Percentiles rank a stretch among this genome's conserved stretches.
Evolutionary conservation across 1,284 basidiomycete genomes (phyloP).

Genomic region (Ustanciosporium gigantosporum): DNA sequence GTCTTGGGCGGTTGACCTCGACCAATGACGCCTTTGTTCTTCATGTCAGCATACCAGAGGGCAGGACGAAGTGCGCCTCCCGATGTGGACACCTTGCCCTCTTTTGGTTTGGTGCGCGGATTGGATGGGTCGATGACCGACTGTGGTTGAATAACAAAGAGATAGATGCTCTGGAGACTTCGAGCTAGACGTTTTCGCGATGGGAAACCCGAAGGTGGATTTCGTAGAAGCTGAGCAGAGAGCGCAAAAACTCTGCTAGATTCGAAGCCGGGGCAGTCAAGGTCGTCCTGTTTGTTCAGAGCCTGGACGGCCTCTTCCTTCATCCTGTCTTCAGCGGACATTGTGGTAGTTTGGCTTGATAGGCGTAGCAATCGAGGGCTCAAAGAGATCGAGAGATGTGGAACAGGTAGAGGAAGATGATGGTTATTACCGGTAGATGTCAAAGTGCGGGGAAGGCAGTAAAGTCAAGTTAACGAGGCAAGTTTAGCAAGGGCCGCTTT

Average conservation of each 20-base stretch:
- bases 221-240: constrained; percentile 38
- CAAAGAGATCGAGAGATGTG: too few relatives aligned
- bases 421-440: too few relatives aligned
- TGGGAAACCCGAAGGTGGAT: constrained; percentile 43
- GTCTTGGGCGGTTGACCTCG: constrained; percentile 50
- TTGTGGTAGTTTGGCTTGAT: too few relatives aligned
- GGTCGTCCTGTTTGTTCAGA: constrained; percentile 31
- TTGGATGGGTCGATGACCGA: constrained; percentile 45
- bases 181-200: constrained; percentile 44
- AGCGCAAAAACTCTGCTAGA: constrained; percentile 53
- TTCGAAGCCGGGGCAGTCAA: constrained; percentile 51
- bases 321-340: constrained; percentile 9
- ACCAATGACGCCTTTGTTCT: constrained; percentile 36
- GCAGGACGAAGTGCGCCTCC: constrained; percentile 54
- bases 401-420: too few relatives aligned
- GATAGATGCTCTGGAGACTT: constrained; percentile 49
- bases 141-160: constrained; percentile 53
- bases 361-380: too few relatives aligned
- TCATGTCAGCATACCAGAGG: constrained; percentile 49
- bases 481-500: too few relatives aligned
- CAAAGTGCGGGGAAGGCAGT: too few relatives aligned
- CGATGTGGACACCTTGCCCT: constrained; percentile 20
- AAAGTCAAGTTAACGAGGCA: too few relatives aligned
- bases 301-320: constrained; percentile 43
- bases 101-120: constrained; percentile 44